Percentiles rank a stretch among this genome's conserved stretches.
These are phyloP conservation scores for Zarea fungicola DNA, from an alignment of 2,329 filamentous ascomycete species.

Conservation along the genomic window DNA sequence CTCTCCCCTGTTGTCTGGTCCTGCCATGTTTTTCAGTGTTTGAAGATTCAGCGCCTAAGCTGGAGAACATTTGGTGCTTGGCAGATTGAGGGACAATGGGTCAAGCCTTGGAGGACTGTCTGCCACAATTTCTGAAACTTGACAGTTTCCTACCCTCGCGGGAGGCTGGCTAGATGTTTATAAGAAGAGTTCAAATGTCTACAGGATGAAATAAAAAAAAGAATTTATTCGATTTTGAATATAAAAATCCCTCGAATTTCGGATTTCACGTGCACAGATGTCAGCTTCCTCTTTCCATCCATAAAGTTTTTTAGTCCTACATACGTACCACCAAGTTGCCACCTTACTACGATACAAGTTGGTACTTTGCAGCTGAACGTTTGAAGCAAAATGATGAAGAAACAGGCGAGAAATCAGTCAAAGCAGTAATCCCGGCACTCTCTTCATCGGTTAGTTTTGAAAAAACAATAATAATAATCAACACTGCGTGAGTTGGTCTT, in stretches of 20 bases:
- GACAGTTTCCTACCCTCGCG: constrained; percentile 32
- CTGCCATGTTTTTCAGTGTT: constrained; percentile 33
- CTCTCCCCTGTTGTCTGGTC: constrained; percentile 64
- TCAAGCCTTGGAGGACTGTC: constrained; percentile 55
- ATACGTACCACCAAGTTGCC: too few species aligned
- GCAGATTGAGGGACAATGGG: constrained; percentile 55
- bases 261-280: too few species aligned
- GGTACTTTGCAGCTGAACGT: too few species aligned
- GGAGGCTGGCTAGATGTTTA: constrained; percentile 22
- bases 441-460: not conserved
- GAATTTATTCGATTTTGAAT: not conserved
- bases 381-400: too few species aligned
- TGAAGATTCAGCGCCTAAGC: not conserved
- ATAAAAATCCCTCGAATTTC: not conserved
- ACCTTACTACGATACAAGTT: too few species aligned
- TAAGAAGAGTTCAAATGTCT: constrained; percentile 7
- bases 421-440: too few species aligned
- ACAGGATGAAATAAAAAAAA: not conserved
- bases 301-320: too few species aligned
- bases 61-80: constrained; percentile 15
- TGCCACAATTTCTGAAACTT: constrained; percentile 33
- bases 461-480: not conserved
- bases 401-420: too few species aligned
- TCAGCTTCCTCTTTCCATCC: too few species aligned
- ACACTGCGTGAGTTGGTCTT: not conserved